Evolutionary conservation across 2,329 filamentous ascomycete species (phyloP).

Genomic region (Alternaria metachromatica): DNA sequence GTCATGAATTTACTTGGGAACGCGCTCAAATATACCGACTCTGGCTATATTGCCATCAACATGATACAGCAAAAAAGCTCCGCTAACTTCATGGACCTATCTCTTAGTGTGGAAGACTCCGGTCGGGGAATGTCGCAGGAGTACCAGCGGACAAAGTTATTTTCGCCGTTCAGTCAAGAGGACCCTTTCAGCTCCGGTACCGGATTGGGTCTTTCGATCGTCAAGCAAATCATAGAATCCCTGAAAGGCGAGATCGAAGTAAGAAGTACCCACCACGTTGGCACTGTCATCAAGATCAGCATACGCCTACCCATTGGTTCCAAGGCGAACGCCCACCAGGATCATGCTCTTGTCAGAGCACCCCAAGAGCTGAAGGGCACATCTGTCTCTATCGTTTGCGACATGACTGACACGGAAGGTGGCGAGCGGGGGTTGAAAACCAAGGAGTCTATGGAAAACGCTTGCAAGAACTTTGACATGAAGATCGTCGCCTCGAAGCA

Average conservation of each 20-base stretch:
- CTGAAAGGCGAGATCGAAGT: slow-evolving; percentile 42
- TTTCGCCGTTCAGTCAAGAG: slow-evolving; percentile 46
- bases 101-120: slow-evolving; percentile 47
- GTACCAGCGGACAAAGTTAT: slow-evolving; percentile 41
- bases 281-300: slow-evolving; percentile 36
- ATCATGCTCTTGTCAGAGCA: slow-evolving; percentile 18
- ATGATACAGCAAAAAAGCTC: slow-evolving; percentile 25
- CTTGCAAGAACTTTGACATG: slow-evolving; percentile 35
- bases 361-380: slow-evolving; percentile 25
- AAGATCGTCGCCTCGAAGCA: slow-evolving; percentile 16
- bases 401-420: slow-evolving; percentile 25
- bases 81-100: slow-evolving; percentile 25
- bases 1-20: slow-evolving; percentile 48
- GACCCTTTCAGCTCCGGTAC: slow-evolving; percentile 43
- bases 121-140: slow-evolving; percentile 46
- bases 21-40: slow-evolving; percentile 44
- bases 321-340: slow-evolving; percentile 16
- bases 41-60: slow-evolving; percentile 38
- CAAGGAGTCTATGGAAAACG: slow-evolving; percentile 32
- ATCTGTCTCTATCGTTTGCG: slow-evolving; percentile 31
- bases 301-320: slow-evolving; percentile 28
- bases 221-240: slow-evolving; percentile 44
- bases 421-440: slow-evolving; percentile 32
- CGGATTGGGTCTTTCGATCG: slow-evolving; percentile 45
- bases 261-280: slow-evolving; percentile 33